A percentile compares a stretch with the other conserved stretches of the same genome.
phyloP scores from a whole-genome alignment of 768 basidiomycete species.

The Hysterangium stoloniferum region DNA sequence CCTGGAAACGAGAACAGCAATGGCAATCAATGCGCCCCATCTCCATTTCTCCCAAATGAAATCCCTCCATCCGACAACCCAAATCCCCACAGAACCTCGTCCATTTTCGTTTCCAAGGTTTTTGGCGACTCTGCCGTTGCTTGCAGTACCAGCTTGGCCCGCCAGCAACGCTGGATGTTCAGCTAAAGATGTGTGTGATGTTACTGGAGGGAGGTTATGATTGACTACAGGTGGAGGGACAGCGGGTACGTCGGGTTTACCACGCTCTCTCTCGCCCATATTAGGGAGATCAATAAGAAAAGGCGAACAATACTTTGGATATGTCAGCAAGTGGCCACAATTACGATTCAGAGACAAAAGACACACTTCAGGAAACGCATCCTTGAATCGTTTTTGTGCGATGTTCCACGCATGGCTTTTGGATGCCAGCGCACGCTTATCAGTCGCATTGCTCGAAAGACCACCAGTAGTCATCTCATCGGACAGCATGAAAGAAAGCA shows the following conservation, averaged over 20 bases:
- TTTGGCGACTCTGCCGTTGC: neutral
- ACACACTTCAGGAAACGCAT: constrained; percentile 83
- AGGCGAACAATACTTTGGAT: constrained; percentile 60
- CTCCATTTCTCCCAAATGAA: constrained; percentile 80
- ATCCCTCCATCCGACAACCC: constrained; percentile 55
- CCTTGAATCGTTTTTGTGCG: constrained; percentile 67
- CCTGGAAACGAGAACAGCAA: constrained; percentile 72
- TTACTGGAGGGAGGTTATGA: constrained; percentile 16
- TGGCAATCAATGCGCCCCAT: constrained; percentile 68
- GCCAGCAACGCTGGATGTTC: constrained; percentile 15
- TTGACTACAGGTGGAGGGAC: constrained; percentile 20
- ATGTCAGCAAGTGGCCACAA: constrained; percentile 14
- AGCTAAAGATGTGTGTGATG: neutral
- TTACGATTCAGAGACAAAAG: neutral
- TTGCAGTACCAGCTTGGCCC: constrained; percentile 12
- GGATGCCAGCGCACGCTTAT: constrained; percentile 70
- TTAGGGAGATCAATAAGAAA: constrained; percentile 74
- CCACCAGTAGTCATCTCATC: constrained; percentile 98
- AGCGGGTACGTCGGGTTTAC: constrained; percentile 32
- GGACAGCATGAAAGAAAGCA: constrained; percentile 90
- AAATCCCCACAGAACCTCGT: constrained; percentile 31
- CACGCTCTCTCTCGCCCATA: constrained; percentile 81
- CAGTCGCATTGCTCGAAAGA: constrained; percentile 66
- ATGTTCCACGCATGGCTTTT: constrained; percentile 87
- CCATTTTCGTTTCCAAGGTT: constrained; percentile 14